Conservation (phyloP, 192 early-diverging fungal species). For the Rhizophagus clarus region DNA sequence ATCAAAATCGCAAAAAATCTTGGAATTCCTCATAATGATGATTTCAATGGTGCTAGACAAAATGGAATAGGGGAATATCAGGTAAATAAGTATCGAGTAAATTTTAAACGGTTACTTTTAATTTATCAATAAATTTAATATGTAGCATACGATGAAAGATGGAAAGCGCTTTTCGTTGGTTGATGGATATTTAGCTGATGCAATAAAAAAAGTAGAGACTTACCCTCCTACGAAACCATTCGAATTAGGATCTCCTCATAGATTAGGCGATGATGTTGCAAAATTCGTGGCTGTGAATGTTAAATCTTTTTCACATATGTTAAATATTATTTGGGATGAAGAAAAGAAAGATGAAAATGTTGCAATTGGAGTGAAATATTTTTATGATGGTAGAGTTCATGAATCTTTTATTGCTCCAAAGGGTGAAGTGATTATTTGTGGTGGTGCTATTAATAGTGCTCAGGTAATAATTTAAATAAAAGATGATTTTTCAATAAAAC, state of each 20-base stretch:
- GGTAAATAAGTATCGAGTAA: neutral
- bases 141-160: neutral
- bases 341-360: neutral
- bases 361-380: neutral
- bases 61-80: neutral
- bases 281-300: neutral
- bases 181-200: neutral
- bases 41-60: neutral
- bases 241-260: neutral
- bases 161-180: neutral
- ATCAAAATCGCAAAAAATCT: neutral
- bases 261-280: neutral
- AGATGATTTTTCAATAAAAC: neutral
- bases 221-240: neutral
- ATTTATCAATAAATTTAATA: neutral
- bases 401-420: constrained; percentile 11
- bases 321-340: constrained; percentile 10
- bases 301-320: neutral
- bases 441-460: constrained; percentile 2
- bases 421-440: constrained; percentile 1
- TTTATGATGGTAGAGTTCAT: neutral
- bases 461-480: neutral
- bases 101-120: too few relatives aligned
- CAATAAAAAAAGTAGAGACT: neutral
- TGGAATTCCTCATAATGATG: neutral